A percentile compares a stretch with the other conserved stretches of the same genome.
Conservation (phyloP, 208 protist species). For the Crithidia mellificae region DNA sequence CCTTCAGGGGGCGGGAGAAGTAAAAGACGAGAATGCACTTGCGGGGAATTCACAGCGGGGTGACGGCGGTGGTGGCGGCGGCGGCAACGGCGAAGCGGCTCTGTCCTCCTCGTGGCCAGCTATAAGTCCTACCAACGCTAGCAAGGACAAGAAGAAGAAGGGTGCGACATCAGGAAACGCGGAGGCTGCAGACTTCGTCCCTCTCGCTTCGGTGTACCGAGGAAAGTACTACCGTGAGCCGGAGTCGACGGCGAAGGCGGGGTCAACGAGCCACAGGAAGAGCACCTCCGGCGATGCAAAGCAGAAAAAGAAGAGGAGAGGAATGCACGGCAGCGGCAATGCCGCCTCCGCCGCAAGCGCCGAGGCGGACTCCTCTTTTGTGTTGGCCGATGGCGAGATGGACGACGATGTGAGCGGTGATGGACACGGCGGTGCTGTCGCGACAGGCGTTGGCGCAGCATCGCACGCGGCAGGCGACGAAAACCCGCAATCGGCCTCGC, state of each 20-base stretch:
- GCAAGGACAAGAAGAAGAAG: too few relatives aligned
- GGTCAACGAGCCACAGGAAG: background rate
- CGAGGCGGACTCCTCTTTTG: background rate
- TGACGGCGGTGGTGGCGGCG: too few relatives aligned
- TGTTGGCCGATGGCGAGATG: background rate
- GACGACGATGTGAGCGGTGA: background rate
- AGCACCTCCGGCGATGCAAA: background rate
- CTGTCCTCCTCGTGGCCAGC: slow-evolving; percentile 5
- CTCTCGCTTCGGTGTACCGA: slow-evolving; percentile 12
- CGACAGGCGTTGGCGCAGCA: too few relatives aligned
- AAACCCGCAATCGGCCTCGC: background rate
- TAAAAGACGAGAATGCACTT: too few relatives aligned
- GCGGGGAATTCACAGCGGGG: too few relatives aligned
- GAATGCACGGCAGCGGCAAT: background rate
- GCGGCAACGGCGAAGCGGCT: background rate
- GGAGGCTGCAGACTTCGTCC: background rate
- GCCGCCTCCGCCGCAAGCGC: background rate
- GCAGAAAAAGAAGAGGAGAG: background rate
- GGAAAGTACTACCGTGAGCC: slow-evolving; percentile 13
- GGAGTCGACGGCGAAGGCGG: background rate
- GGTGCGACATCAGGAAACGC: too few relatives aligned
- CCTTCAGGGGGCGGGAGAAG: slow-evolving; percentile 14
- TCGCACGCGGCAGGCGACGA: background rate
- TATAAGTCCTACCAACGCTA: too few relatives aligned
- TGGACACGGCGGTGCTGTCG: background rate